phyloP scores from a whole-genome alignment of 306 rosid species.

The Rosa persica region DNA sequence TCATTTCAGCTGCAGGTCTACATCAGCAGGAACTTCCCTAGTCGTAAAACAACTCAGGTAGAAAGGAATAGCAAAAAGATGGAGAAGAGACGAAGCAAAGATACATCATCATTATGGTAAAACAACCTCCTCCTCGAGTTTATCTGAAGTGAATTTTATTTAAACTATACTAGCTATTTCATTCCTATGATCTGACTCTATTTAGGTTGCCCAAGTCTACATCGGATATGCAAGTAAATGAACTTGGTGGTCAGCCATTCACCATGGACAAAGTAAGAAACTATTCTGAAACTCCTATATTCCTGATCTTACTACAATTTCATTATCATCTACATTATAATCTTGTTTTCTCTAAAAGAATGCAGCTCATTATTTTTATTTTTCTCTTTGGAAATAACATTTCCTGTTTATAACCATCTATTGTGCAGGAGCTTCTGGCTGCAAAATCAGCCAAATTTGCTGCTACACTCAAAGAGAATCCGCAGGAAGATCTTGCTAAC shows the following conservation, averaged over 20 bases:
- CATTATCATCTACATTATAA: background rate
- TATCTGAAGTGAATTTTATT: background rate
- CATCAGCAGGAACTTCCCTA: background rate
- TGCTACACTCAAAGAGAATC: conserved; percentile 22
- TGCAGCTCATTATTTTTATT: background rate
- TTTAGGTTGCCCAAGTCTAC: conserved; percentile 36
- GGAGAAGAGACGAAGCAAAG: conserved; percentile 11
- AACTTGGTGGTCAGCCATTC: conserved; percentile 28
- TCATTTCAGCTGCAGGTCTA: background rate
- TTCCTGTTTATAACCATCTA: background rate
- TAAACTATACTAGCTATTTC: background rate
- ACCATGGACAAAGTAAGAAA: conserved; percentile 28
- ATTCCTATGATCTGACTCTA: background rate
- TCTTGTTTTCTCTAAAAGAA: background rate
- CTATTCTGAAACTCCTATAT: background rate
- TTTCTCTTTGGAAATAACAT: background rate
- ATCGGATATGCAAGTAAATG: conserved; percentile 27
- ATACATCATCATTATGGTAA: conserved; percentile 24
- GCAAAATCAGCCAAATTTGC: conserved; percentile 44
- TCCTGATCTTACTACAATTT: background rate
- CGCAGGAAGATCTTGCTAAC: conserved; percentile 29
- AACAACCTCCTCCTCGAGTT: no score
- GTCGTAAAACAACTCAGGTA: background rate
- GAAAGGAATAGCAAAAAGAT: background rate
- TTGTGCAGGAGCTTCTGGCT: conserved; percentile 41